These are phyloP conservation scores for Margaritispora aquatica DNA, from an alignment of 495 filamentous ascomycete genomes.

Conservation along the genomic window DNA sequence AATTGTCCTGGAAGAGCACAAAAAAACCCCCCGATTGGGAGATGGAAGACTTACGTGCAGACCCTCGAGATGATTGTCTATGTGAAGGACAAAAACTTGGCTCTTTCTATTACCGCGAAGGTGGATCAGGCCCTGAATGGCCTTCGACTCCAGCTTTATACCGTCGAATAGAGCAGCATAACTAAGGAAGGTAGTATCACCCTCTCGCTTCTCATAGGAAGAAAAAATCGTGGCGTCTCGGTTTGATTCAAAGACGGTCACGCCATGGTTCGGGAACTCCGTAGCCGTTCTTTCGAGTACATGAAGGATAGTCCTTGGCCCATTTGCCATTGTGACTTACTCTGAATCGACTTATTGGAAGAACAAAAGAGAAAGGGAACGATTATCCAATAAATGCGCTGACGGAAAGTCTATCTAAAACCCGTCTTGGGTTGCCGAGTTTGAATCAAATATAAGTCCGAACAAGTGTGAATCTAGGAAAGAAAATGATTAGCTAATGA, in stretches of 20 bases:
- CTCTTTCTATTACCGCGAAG: neutral
- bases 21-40: too few relatives aligned
- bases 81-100: slow-evolving; percentile 30
- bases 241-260: neutral
- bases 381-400: too few relatives aligned
- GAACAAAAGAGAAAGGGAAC: too few relatives aligned
- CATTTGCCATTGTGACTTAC: too few relatives aligned
- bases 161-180: neutral
- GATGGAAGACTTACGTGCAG: slow-evolving; percentile 21
- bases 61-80: slow-evolving; percentile 32
- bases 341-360: too few relatives aligned
- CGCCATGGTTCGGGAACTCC: neutral
- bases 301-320: too few relatives aligned
- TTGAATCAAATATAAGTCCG: too few relatives aligned
- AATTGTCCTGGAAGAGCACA: too few relatives aligned
- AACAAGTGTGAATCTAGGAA: too few relatives aligned
- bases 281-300: neutral
- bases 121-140: neutral
- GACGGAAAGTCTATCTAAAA: too few relatives aligned
- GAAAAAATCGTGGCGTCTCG: neutral
- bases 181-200: neutral
- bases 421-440: too few relatives aligned
- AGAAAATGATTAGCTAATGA: too few relatives aligned
- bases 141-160: neutral
- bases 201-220: neutral